phyloP scores from a whole-genome alignment of 768 basidiomycete genomes.

The Collybia nuda region DNA sequence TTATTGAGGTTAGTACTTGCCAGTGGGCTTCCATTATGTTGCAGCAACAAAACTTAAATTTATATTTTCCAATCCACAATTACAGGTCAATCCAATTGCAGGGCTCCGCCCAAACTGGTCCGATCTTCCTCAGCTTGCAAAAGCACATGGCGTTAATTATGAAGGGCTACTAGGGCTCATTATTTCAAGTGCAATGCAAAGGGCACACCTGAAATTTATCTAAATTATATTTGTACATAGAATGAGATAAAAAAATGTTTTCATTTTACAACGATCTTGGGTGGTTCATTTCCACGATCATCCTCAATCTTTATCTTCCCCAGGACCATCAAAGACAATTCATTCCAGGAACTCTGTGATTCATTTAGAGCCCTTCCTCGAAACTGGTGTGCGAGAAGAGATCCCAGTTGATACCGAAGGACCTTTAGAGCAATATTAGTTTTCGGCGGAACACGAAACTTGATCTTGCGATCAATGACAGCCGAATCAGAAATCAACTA shows the following conservation, averaged over 20 bases:
- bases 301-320: conserved; percentile 48
- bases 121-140: no score
- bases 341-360: conserved; percentile 71
- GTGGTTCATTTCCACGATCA: conserved; percentile 9
- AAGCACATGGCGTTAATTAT: not conserved
- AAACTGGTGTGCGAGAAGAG: conserved; percentile 65
- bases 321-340: conserved; percentile 62
- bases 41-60: no score
- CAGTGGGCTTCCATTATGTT: no score
- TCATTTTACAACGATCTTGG: conserved; percentile 1
- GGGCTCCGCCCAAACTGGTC: not conserved
- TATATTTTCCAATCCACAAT: no score
- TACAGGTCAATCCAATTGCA: conserved; percentile 3
- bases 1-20: conserved; percentile 12
- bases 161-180: conserved; percentile 1
- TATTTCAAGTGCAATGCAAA: conserved; percentile 1
- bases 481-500: conserved; percentile 74
- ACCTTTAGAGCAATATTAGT: conserved; percentile 77
- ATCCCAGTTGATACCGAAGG: conserved; percentile 63
- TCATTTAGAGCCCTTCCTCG: conserved; percentile 58
- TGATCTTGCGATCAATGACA: conserved; percentile 84
- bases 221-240: not conserved
- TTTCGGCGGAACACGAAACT: conserved; percentile 68
- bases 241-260: no score
- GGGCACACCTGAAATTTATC: not conserved